These are phyloP conservation scores for Diaporthe vexans DNA, from an alignment of 2,329 filamentous ascomycete species.

Conservation along the genomic window DNA sequence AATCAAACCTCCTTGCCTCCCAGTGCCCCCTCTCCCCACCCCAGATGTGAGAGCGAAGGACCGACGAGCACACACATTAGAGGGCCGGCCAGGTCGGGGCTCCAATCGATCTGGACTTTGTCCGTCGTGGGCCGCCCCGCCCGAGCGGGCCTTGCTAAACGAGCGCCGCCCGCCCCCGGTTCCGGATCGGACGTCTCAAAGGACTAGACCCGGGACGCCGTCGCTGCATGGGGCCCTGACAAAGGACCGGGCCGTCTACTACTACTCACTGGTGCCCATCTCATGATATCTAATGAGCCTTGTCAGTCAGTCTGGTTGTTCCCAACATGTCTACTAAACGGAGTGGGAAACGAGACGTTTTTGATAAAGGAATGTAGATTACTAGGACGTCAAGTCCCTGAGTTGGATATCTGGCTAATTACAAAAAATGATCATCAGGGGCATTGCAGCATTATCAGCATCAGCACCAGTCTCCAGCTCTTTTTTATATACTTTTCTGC, in stretches of 20 bases:
- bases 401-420: conserved; percentile 36
- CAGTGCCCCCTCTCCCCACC: no score
- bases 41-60: neutral
- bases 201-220: neutral
- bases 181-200: conserved; percentile 1
- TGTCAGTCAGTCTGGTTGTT: neutral
- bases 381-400: conserved; percentile 34
- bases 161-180: conserved; percentile 8
- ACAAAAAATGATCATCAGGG: conserved; percentile 32
- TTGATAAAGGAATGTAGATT: conserved; percentile 34
- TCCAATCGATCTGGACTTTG: neutral
- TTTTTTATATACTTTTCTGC: conserved; percentile 22
- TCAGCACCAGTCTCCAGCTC: conserved; percentile 34
- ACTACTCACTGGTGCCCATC: neutral
- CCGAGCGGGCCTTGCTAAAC: conserved; percentile 12
- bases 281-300: neutral
- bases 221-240: neutral
- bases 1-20: neutral
- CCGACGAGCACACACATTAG: neutral
- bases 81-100: neutral
- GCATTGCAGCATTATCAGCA: conserved; percentile 29
- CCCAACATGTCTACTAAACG: neutral
- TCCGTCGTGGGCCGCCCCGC: conserved; percentile 10
- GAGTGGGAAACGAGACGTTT: neutral
- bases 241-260: neutral